These are phyloP conservation scores for Thalassiosira pacifica DNA, from an alignment of 352 stramenopile species.

Conservation along the genomic window DNA sequence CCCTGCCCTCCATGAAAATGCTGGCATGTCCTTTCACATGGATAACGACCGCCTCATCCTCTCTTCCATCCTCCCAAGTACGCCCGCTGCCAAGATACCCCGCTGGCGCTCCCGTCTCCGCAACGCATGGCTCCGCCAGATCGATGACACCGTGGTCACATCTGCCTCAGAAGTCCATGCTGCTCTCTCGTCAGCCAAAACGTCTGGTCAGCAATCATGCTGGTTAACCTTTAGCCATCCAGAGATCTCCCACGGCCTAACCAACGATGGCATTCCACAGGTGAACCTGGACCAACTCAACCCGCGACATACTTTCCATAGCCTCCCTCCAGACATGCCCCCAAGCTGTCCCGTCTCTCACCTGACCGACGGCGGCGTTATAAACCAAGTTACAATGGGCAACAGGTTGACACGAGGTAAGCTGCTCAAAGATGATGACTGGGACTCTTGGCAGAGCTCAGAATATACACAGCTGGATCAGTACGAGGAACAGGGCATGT, in stretches of 20 bases:
- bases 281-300: constrained; percentile 18
- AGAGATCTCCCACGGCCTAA: constrained; percentile 15
- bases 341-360: background rate
- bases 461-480: constrained; percentile 26
- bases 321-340: background rate
- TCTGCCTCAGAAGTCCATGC: background rate
- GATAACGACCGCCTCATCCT: constrained; percentile 6
- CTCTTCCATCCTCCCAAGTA: background rate
- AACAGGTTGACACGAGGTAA: constrained; percentile 4
- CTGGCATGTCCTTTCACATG: constrained; percentile 11
- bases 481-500: constrained; percentile 20
- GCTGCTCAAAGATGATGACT: constrained; percentile 6
- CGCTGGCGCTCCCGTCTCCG: constrained; percentile 11
- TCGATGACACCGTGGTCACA: constrained; percentile 2
- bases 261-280: constrained; percentile 15
- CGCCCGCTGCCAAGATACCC: background rate
- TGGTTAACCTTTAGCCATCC: constrained; percentile 1
- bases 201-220: background rate
- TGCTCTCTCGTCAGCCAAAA: background rate
- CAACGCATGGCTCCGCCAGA: constrained; percentile 17
- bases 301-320: background rate
- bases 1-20: background rate
- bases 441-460: background rate
- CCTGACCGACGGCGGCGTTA: background rate
- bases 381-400: background rate